Conservation (phyloP, 345 rosid genomes). For the Heritiera fomes region DNA sequence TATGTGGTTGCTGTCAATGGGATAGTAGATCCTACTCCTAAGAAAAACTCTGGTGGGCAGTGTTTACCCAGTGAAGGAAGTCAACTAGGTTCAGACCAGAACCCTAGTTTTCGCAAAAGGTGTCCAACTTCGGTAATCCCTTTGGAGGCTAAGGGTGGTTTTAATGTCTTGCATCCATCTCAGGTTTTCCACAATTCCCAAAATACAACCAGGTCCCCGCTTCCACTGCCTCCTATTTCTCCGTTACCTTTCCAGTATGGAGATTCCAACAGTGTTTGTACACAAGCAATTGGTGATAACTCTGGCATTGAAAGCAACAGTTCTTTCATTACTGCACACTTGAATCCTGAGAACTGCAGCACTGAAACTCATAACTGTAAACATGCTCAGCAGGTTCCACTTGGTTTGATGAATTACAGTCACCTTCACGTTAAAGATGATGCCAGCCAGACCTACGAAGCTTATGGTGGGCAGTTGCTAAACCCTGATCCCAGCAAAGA, state of each 20-base stretch:
- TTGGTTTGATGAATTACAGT: conserved; percentile 19
- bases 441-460: conserved; percentile 28
- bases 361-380: conserved; percentile 27
- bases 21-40: conserved; percentile 40
- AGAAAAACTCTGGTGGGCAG: conserved; percentile 31
- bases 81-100: conserved; percentile 33
- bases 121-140: conserved; percentile 29
- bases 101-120: conserved; percentile 28
- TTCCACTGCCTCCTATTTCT: conserved; percentile 49
- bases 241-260: conserved; percentile 38
- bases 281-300: conserved; percentile 34
- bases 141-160: conserved; percentile 36
- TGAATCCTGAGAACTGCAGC: conserved; percentile 32
- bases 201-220: conserved; percentile 29
- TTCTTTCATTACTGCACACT: conserved; percentile 44
- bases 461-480: conserved; percentile 25
- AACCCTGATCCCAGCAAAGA: conserved; percentile 29
- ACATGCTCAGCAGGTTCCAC: conserved; percentile 20
- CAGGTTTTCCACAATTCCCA: conserved; percentile 33
- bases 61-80: conserved; percentile 36
- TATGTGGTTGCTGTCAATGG: conserved; percentile 52
- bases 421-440: conserved; percentile 37
- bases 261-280: conserved; percentile 34
- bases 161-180: conserved; percentile 27
- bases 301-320: conserved; percentile 52